Conservation (phyloP, 73 alveolate genomes). For the Paramecium sonneborni region DNA sequence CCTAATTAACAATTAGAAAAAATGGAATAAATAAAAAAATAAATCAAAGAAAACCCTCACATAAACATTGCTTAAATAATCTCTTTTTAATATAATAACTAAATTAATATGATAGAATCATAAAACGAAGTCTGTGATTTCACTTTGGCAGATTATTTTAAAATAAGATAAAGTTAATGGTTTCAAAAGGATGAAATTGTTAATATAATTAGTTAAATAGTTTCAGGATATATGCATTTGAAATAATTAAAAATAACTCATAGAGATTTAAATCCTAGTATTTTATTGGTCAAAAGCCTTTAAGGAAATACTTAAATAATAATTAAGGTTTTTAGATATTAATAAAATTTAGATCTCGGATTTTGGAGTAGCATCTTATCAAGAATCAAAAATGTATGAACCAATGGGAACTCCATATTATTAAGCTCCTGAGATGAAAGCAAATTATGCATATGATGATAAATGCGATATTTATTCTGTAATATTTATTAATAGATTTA, state of each 20-base stretch:
- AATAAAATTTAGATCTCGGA: neutral
- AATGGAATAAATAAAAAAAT: neutral
- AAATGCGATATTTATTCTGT: conserved; percentile 9
- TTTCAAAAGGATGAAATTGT: neutral
- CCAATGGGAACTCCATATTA: neutral
- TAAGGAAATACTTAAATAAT: neutral
- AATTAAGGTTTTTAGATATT: neutral
- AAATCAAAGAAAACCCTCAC: neutral
- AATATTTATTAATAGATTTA: neutral
- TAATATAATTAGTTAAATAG: neutral
- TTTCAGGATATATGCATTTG: neutral
- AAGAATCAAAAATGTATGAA: neutral
- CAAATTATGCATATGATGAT: neutral
- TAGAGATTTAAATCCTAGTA: neutral
- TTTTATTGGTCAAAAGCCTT: neutral
- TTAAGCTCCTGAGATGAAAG: neutral
- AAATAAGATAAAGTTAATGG: neutral
- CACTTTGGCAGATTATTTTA: neutral
- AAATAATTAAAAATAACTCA: neutral
- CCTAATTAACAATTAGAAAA: neutral
- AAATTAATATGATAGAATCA: neutral
- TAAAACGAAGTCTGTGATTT: neutral
- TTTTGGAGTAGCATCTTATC: neutral
- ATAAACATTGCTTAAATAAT: neutral
- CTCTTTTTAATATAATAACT: neutral